These are phyloP conservation scores for Hericium coralloides DNA, from an alignment of 768 basidiomycete genomes.

Conservation along the genomic window DNA sequence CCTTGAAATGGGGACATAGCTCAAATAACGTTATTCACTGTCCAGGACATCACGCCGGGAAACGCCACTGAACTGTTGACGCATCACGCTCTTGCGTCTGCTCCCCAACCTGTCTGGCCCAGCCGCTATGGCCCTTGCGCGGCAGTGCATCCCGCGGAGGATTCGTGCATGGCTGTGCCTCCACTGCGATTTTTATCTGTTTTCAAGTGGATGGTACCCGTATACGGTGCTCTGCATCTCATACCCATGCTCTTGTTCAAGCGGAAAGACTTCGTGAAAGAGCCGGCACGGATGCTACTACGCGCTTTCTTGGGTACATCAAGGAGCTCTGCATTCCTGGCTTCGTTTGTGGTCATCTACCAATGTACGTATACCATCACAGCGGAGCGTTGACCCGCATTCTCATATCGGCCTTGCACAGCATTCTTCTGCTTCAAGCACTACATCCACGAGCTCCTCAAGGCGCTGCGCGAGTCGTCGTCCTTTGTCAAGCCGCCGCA, in stretches of 20 bases:
- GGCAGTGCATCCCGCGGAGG: constrained; percentile 68
- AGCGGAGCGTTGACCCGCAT: neutral
- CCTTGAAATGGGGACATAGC: neutral
- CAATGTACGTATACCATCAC: constrained; percentile 45
- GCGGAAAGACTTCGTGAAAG: constrained; percentile 49
- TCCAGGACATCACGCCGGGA: constrained; percentile 41
- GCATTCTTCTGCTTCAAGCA: constrained; percentile 63
- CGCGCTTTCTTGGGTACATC: constrained; percentile 63
- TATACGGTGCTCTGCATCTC: constrained; percentile 86
- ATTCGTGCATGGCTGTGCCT: constrained; percentile 51
- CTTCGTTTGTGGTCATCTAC: constrained; percentile 71
- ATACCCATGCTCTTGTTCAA: constrained; percentile 84
- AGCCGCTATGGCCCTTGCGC: constrained; percentile 51
- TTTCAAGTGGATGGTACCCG: constrained; percentile 74
- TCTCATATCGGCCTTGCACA: constrained; percentile 15
- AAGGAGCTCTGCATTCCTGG: constrained; percentile 83
- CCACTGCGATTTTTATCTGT: constrained; percentile 72
- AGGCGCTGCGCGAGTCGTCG: constrained; percentile 27
- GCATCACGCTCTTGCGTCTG: constrained; percentile 31
- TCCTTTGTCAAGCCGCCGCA: constrained; percentile 30
- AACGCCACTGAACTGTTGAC: constrained; percentile 43
- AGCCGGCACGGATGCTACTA: constrained; percentile 58
- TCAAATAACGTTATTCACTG: neutral
- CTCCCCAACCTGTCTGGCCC: constrained; percentile 29
- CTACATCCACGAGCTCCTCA: constrained; percentile 42